Percentiles rank a stretch among this genome's conserved stretches.
Evolutionary conservation across 1,284 basidiomycete species (phyloP).

Genomic region (Gomphus sp.): DNA sequence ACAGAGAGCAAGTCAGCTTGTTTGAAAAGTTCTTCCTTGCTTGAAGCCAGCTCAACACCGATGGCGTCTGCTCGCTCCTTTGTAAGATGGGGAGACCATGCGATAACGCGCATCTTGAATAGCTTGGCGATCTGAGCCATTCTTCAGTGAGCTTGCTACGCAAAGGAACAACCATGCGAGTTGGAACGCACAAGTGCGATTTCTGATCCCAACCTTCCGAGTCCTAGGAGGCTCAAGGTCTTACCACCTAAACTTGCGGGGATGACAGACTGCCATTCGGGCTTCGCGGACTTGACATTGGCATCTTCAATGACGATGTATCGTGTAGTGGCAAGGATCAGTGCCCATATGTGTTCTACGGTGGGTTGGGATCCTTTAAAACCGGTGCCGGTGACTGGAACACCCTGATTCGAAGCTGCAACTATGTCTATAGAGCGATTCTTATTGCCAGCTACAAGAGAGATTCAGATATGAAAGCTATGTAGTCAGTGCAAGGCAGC

Average conservation of each 20-base stretch:
- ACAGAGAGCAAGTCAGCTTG: conserved; percentile 51
- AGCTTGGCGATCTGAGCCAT: conserved; percentile 40
- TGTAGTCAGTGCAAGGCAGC: conserved; percentile 25
- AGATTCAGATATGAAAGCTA: not conserved
- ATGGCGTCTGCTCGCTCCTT: conserved; percentile 41
- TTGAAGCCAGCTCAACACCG: conserved; percentile 36
- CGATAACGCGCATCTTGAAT: conserved; percentile 50
- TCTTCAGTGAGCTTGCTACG: not conserved
- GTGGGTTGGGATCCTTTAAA: conserved; percentile 28
- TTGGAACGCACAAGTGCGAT: conserved; percentile 33
- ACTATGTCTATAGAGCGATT: conserved; percentile 21
- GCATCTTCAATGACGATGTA: conserved; percentile 42
- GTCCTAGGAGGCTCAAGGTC: conserved; percentile 50
- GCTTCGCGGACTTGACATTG: conserved; percentile 31
- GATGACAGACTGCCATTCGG: conserved; percentile 46
- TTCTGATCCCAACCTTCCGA: conserved; percentile 43
- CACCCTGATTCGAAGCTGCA: conserved; percentile 36
- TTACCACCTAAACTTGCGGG: conserved; percentile 44
- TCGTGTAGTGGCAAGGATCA: conserved; percentile 48
- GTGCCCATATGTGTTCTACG: conserved; percentile 57
- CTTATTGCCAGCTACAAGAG: conserved; percentile 18
- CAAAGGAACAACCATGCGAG: not conserved
- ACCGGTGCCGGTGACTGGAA: conserved; percentile 49
- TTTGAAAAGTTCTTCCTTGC: conserved; percentile 44
- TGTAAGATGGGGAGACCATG: conserved; percentile 59